Evolutionary conservation across 441 rosid species (phyloP).

Genomic region (Jatropha multifida): DNA sequence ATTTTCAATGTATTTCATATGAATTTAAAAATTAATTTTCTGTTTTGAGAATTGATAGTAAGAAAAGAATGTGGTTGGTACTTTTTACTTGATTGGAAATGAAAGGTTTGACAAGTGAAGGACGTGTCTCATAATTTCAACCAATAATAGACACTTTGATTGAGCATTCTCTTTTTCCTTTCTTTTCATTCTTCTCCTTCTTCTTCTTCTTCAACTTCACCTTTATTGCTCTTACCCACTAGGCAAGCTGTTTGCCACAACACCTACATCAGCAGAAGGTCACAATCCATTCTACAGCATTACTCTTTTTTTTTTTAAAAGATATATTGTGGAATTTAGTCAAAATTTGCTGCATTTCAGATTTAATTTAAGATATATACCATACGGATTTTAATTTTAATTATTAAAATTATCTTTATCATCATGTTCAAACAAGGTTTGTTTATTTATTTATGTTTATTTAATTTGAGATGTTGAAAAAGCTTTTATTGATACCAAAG

Average conservation of each 20-base stretch:
- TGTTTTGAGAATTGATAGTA: neutral
- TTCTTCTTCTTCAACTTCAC: neutral
- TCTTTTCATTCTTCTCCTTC: too few relatives aligned
- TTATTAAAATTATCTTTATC: too few relatives aligned
- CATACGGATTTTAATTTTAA: too few relatives aligned
- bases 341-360: too few relatives aligned
- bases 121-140: neutral
- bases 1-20: too few relatives aligned
- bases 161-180: neutral
- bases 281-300: too few relatives aligned
- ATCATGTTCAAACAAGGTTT: too few relatives aligned
- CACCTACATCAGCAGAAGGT: neutral
- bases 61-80: neutral
- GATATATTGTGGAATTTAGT: too few relatives aligned
- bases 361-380: too few relatives aligned
- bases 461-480: too few relatives aligned
- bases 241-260: neutral
- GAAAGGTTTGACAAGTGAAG: neutral
- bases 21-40: neutral
- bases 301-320: neutral
- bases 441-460: too few relatives aligned
- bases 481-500: too few relatives aligned
- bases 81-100: neutral
- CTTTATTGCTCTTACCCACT: neutral
- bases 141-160: neutral